A percentile compares a stretch with the other conserved stretches of the same genome.
These are phyloP conservation scores for Adansonia gregorii DNA, from an alignment of 441 rosid species.

Conservation along the genomic window DNA sequence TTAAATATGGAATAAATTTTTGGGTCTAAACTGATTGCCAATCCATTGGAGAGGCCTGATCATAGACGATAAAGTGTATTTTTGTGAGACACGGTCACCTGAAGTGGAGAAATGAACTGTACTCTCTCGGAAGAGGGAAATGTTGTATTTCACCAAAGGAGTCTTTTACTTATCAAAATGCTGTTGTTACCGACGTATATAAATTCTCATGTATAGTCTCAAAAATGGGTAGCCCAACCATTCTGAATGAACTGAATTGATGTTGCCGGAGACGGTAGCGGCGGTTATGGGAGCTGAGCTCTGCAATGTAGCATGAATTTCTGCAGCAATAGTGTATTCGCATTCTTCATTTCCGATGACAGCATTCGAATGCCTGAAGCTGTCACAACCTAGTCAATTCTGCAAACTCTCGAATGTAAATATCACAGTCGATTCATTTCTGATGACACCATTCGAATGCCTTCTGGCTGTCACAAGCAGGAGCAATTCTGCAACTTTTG, in stretches of 20 bases:
- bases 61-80: too few relatives aligned
- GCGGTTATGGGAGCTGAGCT: neutral
- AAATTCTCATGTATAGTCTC: neutral
- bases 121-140: neutral
- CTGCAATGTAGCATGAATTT: neutral
- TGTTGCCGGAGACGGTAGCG: neutral
- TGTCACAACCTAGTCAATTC: constrained; percentile 92
- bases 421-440: too few relatives aligned
- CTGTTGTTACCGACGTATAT: neutral
- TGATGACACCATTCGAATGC: too few relatives aligned
- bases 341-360: constrained; percentile 34
- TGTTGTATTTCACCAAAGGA: neutral
- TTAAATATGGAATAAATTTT: too few relatives aligned
- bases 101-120: neutral
- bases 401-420: constrained; percentile 64
- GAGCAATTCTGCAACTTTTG: neutral
- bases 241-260: too few relatives aligned
- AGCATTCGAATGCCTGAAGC: constrained; percentile 41
- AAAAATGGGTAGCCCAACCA: too few relatives aligned
- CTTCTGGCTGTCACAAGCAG: too few relatives aligned
- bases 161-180: neutral
- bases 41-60: too few relatives aligned
- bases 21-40: too few relatives aligned
- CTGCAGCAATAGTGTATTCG: neutral
- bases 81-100: too few relatives aligned